Evolutionary conservation across 352 stramenopile species (phyloP), one percentile per base, ranked within the genome.

Genomic region (Phytophthora vignae): DNA sequence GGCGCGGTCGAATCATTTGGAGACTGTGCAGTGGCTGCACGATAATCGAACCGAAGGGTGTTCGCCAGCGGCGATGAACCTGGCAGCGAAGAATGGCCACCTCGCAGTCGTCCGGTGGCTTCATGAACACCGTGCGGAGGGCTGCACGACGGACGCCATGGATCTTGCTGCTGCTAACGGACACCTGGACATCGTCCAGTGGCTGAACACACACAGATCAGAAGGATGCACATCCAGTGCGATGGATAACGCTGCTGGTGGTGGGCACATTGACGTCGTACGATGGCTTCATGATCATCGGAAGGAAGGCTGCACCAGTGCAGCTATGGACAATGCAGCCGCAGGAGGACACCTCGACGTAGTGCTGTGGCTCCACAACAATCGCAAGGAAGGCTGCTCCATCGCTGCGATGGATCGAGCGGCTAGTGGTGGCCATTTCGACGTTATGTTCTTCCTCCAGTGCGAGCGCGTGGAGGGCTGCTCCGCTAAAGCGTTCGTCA

Each of bases 111-210:
- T 76, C 17, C 29, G 57, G 15, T 76, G 69, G 69, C 29, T 76
- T 15, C 69, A 76, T 59, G 44, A 49, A 46, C 15, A 72, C 36
- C 56, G 69, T 11, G n/a, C 29, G 25, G 69, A 76, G 25, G 69
- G 63, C 44, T 71, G 69, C 22, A 64, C 69, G 25, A 53, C 63
- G 15, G 69, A 72, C 27, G 69, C 63, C 9, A 76, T 72, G 57
- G 69, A 76, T 17, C 59, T 76, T 50, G 63, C 63, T 4, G 69
- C 69, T 12, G 60, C 68, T 2, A 72, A 79, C 8, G 81, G 81
- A 15, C 69, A 88, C 36, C 60, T 91, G 19, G 38, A 68, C 6
- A 69, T 90, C 9, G 61, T 90, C 2, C 25, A 80, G 55, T 91
- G 78, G 77, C 70, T 91, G 15, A 76, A 91, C 21, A 17, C 17